These are phyloP conservation scores for Digitaria exilis DNA, from an alignment of 202 grass and related monocot species.

Conservation along the genomic window DNA sequence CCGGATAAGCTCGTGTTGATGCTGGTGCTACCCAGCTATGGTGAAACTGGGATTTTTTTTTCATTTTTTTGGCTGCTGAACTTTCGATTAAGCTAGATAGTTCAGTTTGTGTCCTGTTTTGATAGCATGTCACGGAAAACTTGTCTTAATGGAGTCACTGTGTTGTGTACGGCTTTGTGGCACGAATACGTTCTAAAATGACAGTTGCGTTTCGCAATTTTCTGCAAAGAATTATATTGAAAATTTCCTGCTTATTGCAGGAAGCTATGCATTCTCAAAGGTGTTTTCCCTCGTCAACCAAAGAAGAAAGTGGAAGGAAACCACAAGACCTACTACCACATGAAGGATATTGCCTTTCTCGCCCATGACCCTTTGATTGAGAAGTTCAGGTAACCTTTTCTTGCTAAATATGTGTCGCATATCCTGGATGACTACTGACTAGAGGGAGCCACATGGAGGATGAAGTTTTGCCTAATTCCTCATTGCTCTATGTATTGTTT, in stretches of 20 bases:
- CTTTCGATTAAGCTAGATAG: neutral
- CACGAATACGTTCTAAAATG: neutral
- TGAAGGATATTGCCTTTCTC: constrained; percentile 86
- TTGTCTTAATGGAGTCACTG: neutral
- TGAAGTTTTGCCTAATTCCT: neutral
- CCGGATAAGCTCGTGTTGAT: neutral
- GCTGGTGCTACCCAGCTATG: neutral
- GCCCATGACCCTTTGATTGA: constrained; percentile 76
- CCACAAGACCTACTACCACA: constrained; percentile 94
- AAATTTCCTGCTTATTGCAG: constrained; percentile 35
- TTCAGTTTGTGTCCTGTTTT: neutral
- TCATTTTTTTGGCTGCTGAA: neutral
- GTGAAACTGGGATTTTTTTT: neutral
- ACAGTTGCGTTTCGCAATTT: neutral
- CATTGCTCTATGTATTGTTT: neutral
- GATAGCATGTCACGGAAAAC: neutral
- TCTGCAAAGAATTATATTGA: neutral
- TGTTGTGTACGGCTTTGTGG: neutral
- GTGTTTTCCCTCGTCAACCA: constrained; percentile 71
- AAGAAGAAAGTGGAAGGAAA: constrained; percentile 98
- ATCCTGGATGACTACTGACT: neutral
- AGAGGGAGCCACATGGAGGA: neutral
- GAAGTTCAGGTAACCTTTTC: constrained; percentile 72
- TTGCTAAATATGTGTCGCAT: neutral
- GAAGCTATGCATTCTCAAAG: constrained; percentile 98